Evolutionary conservation across 2,329 filamentous ascomycete species (phyloP), one percentile per base, ranked within the genome.

Genomic region (Gnomoniopsis sp.): DNA sequence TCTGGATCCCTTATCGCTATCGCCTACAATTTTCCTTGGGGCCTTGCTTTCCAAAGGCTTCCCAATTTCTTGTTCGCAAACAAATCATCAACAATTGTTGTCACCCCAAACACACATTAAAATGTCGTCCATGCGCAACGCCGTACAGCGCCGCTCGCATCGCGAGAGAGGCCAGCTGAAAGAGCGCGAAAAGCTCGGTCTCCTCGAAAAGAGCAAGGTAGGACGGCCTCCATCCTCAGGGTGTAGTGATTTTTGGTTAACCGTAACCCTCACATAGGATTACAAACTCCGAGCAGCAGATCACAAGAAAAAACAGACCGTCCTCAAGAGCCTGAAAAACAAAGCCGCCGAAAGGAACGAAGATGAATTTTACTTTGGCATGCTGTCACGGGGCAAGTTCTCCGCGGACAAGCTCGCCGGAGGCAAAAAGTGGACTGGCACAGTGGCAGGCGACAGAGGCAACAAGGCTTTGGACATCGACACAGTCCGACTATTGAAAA

Each of bases 201-300:
- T 98, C 22, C 87, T 98, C 62, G 95, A 98, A 74, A 98, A 99
- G 78, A 90, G 95, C 82, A 97, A 97, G 79, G 88, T 88, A 69
- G 46, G 70, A 63, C 44, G 21, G 15, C 30, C 23, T 15, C 14
- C 3, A 43, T n/a, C 26, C 33, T 49, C 49, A 49, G 30, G 22
- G 3, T 10, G 19, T 8, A 46, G 36, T 38, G 33, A 22, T 6
- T 11, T 2, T 34, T 8, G 21, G 2, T 15, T 46, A 19, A 15
- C 15, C 3, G 43, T 54, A 10, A 48, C 26, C 34, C 6, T 14
- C 4, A 34, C 19, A 44, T 61, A 83, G 80, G 86, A 88, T 71
- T 88, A 88, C 72, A 79, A 81, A 49, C 81, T 86, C 53, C 85
- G 87, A 62, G 84, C 86, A 26, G 77, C 80, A 65, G 86, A 89